Conservation (phyloP, 495 filamentous ascomycete species). For the Aspergillus coremiiformis region DNA sequence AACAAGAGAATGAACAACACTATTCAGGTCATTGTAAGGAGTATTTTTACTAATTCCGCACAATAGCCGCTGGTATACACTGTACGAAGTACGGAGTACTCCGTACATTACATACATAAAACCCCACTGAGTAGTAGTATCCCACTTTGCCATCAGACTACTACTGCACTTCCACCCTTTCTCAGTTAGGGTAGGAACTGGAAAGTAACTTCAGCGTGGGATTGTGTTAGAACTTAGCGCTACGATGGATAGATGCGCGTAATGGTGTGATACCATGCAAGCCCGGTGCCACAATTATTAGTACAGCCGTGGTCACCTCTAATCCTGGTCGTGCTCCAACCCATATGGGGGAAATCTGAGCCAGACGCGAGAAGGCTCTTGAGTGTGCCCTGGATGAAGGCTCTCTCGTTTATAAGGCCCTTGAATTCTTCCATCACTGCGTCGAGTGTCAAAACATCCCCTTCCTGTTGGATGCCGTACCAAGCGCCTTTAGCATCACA, state of each 20-base stretch:
- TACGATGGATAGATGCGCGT: background rate
- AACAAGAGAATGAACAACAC: too few species aligned
- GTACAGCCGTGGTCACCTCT: background rate
- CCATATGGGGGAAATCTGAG: background rate
- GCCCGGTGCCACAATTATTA: background rate
- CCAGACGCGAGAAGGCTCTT: background rate
- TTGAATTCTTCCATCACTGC: too few species aligned
- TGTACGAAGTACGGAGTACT: too few species aligned
- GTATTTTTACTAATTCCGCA: too few species aligned
- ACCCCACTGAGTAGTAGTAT: too few species aligned
- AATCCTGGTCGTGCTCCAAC: background rate
- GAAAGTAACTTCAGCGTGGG: background rate
- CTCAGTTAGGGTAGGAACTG: background rate
- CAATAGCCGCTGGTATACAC: background rate
- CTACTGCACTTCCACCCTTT: background rate
- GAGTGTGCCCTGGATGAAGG: background rate
- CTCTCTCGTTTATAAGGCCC: too few species aligned
- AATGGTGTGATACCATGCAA: background rate
- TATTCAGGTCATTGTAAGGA: too few species aligned
- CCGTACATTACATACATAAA: too few species aligned
- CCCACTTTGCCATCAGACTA: background rate
- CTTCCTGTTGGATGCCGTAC: too few species aligned
- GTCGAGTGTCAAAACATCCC: too few species aligned
- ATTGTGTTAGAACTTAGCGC: background rate
- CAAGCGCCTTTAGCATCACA: too few species aligned